Evolutionary conservation across 139 green algal species (phyloP).

Genomic region (Chlorella sp.): DNA sequence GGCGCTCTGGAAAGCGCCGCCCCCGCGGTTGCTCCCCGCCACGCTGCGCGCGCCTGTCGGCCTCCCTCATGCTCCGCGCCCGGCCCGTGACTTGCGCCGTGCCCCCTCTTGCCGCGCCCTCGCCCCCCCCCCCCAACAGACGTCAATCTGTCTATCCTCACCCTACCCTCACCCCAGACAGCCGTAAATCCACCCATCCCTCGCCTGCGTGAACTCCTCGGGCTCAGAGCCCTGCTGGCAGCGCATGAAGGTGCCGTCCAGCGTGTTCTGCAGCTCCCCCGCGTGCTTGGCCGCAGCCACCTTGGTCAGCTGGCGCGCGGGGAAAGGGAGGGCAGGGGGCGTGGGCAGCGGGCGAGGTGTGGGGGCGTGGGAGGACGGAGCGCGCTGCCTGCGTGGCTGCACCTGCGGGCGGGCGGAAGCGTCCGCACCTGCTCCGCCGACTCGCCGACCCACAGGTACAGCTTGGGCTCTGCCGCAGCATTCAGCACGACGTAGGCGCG

Average conservation of each 20-base stretch:
- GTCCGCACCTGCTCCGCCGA: background rate
- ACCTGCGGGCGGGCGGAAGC: background rate
- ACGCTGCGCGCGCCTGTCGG: too few relatives aligned
- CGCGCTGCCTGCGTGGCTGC: too few relatives aligned
- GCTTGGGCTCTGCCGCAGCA: background rate
- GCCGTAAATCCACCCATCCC: background rate
- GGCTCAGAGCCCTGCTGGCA: conserved; percentile 17
- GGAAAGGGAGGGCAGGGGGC: background rate
- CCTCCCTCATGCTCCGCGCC: too few relatives aligned
- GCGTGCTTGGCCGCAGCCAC: conserved; percentile 15
- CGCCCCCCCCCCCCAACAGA: too few relatives aligned
- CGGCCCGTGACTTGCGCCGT: too few relatives aligned
- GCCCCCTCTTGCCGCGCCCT: too few relatives aligned
- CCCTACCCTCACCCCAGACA: background rate
- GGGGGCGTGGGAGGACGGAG: background rate
- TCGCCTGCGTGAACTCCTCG: conserved; percentile 19
- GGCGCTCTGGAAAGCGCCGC: too few relatives aligned
- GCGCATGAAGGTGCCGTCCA: conserved; percentile 6
- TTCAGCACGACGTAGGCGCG: conserved; percentile 20
- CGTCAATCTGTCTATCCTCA: too few relatives aligned
- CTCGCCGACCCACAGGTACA: conserved; percentile 24
- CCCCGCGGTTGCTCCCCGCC: too few relatives aligned
- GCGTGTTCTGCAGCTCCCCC: conserved; percentile 6
- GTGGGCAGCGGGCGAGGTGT: background rate
- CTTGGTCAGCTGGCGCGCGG: conserved; percentile 11